A percentile compares a stretch with the other conserved stretches of the same genome.
phyloP scores from a whole-genome alignment of 129 eudicot species.

The Artemisia tridentata region DNA sequence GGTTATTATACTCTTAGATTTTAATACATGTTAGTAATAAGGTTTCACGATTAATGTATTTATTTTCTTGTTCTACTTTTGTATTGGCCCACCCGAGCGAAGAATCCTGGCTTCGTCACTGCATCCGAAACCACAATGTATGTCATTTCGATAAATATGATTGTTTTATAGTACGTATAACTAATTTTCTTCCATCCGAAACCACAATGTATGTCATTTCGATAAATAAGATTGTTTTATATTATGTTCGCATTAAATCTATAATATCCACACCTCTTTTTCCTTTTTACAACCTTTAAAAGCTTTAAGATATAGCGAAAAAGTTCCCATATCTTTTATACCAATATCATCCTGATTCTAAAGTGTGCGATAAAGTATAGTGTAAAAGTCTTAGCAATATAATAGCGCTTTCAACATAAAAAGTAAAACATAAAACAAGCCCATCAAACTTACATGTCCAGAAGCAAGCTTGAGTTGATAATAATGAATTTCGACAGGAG shows the following conservation, averaged over 20 bases:
- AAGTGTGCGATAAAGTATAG: slow-evolving; percentile 20
- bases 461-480: slow-evolving; percentile 71
- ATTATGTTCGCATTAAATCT: background rate
- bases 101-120: no score
- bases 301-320: slow-evolving; percentile 13
- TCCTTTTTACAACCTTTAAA: background rate
- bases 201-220: no score
- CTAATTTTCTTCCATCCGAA: no score
- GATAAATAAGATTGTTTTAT: no score
- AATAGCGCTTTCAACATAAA: slow-evolving; percentile 1
- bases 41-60: no score
- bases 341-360: slow-evolving; percentile 13
- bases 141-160: no score
- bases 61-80: no score
- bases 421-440: background rate
- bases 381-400: background rate
- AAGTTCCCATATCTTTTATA: background rate
- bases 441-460: slow-evolving; percentile 55
- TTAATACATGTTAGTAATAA: no score
- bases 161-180: no score
- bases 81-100: no score
- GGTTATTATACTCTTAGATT: no score
- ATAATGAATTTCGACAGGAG: slow-evolving; percentile 67
- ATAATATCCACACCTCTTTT: background rate
- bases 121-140: no score